A percentile compares a stretch with the other conserved stretches of the same genome.
These are phyloP conservation scores for Neoboletus subvelutipes DNA, from an alignment of 768 basidiomycete species.

Conservation along the genomic window DNA sequence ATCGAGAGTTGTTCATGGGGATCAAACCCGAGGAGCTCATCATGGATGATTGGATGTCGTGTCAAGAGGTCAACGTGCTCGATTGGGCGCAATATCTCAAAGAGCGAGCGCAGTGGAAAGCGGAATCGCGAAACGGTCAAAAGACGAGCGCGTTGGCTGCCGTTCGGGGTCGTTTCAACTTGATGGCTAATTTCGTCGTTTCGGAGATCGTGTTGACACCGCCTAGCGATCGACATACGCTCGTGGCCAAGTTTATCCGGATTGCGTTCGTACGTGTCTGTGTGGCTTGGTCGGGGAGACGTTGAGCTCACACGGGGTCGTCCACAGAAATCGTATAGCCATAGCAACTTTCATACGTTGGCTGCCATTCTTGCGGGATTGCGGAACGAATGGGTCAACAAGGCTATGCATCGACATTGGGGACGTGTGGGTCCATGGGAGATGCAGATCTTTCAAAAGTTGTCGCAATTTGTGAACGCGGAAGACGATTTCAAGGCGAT, in stretches of 20 bases:
- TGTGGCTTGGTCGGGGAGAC: background rate
- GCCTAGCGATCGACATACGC: constrained; percentile 56
- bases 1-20: constrained; percentile 80
- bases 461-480: constrained; percentile 63
- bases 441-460: constrained; percentile 66
- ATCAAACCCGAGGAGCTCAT: constrained; percentile 90
- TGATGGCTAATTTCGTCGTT: constrained; percentile 76
- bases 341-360: constrained; percentile 76
- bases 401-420: constrained; percentile 69
- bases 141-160: constrained; percentile 73
- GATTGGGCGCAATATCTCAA: constrained; percentile 86
- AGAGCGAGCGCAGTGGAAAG: constrained; percentile 68
- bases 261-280: constrained; percentile 70
- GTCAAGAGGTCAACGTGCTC: constrained; percentile 62
- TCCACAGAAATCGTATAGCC: constrained; percentile 72
- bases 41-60: constrained; percentile 64
- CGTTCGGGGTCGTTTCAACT: constrained; percentile 79
- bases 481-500: constrained; percentile 75
- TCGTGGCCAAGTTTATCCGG: constrained; percentile 80
- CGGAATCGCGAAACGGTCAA: constrained; percentile 52
- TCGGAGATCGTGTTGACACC: constrained; percentile 80
- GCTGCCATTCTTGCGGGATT: constrained; percentile 80
- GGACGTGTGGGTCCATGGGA: constrained; percentile 68
- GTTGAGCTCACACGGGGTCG: background rate
- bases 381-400: constrained; percentile 63